Percentiles rank a stretch among this genome's conserved stretches.
Evolutionary conservation across 2,329 filamentous ascomycete genomes (phyloP).

Genomic region (Metarhizium anisopliae): DNA sequence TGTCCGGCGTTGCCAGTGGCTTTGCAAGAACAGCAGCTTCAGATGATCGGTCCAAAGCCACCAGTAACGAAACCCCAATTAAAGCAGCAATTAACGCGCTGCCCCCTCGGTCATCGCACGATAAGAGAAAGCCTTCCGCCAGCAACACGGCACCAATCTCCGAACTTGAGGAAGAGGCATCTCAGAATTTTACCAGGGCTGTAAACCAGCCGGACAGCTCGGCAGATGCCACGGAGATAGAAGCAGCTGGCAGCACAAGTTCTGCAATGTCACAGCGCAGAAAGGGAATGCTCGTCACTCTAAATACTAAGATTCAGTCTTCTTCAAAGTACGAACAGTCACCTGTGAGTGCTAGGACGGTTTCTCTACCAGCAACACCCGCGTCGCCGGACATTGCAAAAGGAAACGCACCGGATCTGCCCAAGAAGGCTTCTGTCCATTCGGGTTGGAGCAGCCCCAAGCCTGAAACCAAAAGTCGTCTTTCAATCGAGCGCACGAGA

Average conservation of each 20-base stretch:
- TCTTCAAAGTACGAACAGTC: neutral
- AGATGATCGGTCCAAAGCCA: constrained; percentile 15
- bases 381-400: constrained; percentile 24
- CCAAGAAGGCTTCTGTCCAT: constrained; percentile 19
- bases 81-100: neutral
- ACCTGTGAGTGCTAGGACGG: neutral
- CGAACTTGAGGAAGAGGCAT: neutral
- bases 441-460: constrained; percentile 15
- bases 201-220: neutral
- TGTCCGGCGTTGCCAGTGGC: constrained; percentile 30
- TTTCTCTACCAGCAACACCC: neutral
- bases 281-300: neutral
- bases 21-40: constrained; percentile 22
- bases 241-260: neutral
- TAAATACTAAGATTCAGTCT: neutral
- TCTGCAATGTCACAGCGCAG: neutral
- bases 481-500: constrained; percentile 29
- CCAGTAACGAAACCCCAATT: neutral
- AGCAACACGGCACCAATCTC: neutral
- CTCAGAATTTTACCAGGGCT: neutral
- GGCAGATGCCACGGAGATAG: neutral
- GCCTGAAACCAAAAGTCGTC: constrained; percentile 26
- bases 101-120: neutral
- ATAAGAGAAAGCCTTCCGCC: neutral
- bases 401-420: constrained; percentile 19